Base-by-base conservation (phyloP, 1,284 basidiomycete genomes). In the Papiliotrema fonsecae region DNA sequence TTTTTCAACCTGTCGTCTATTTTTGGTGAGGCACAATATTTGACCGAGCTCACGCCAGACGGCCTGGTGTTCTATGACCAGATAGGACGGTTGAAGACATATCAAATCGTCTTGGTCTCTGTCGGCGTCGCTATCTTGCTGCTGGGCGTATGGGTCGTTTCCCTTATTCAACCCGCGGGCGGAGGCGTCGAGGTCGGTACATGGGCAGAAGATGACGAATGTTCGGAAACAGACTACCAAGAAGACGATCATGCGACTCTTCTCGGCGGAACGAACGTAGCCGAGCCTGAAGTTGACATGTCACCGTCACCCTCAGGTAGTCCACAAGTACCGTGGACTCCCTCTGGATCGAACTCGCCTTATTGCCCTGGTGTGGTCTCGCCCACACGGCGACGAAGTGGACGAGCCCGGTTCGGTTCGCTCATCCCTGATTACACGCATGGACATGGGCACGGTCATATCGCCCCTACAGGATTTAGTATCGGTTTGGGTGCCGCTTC, bases 1-100 rank as follows among this genome's bases (percentile, higher is more conserved):
- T 91, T 92, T 70, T 97, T 96, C 76, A 97, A 96, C 64, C 74
- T 93, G 7, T 89, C 89, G 5, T 91, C 88, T 13, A 93, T 94
- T 65, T 79, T 91, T 47, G 70, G 72, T 68, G 39, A 55, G 70
- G 54, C 31, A n/a, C 18, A 2, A 10, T 39, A 4, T 19, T n/a
- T 16, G 21, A 16, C 4, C 19, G 6, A 6, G 16, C 16, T 35
- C 26, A 27, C 27, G 10, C 2, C 40, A 73, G 72, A 69, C 47
- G 86, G 87, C 2, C 80, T 96, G 32, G 82, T 96, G 42, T 97
- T 94, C 71, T 97, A 90, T 70, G 79, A 94, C 70, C 90, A 97
- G 67, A 81, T 93, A 61, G 80, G 82, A 14, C 77, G 84, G 19
- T 82, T 97, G 36, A 76, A 82, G 0, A 76, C 80, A 1, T 69